Base-by-base conservation (phyloP, 164 flowering plant genomes). In the Magnolia kwangsiensis region DNA sequence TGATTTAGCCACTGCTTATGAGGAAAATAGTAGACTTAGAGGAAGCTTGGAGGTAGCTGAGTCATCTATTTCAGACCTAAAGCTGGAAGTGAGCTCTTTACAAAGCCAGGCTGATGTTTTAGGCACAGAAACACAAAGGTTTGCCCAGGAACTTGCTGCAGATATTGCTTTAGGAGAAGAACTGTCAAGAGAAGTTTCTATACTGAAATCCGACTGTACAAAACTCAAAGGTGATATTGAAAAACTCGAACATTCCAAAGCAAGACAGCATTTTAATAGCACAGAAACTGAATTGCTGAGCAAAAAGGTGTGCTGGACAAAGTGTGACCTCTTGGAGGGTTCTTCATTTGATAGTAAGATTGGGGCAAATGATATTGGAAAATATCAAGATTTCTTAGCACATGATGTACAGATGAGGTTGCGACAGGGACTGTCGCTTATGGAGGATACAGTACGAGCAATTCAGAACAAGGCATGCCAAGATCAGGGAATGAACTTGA, bases 101-200 rank as follows among this genome's bases (percentile, higher is more conserved):
- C 96, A 88, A 67, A 82, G 83, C 82, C 82, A 89, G 73, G 89
- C 92, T 50, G 87, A 91, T 83, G 91, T 89, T 74, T 74, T 92
- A 71, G 89, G 93, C 65, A 77, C 63, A 79, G 92, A 92, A 85
- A 83, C 91, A 67, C 87, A 89, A 37, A 89, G 83, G 72, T 83
- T 92, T 72, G 67, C 90, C 8, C 79, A 82, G 74, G 82, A 84
- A 70, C 90, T 96, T 75, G 81, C 83, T 64, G 72, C 85, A 29
- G 99, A 96, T 87, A 85, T 88, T 84, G 80, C 89, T 76, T 91
- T 94, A 1, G 90, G 90, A 72, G 86, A 89, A 86, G 83, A 86
- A 71, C 76, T 94, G 75, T 88, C 82, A 67, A 85, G 85, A 77
- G 95, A 91, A 81, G 90, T 95, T 77, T 81, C 87, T 59, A n/a